Base-by-base conservation (phyloP, 2,329 filamentous ascomycete species). In the Ophiosphaerella korrae region DNA sequence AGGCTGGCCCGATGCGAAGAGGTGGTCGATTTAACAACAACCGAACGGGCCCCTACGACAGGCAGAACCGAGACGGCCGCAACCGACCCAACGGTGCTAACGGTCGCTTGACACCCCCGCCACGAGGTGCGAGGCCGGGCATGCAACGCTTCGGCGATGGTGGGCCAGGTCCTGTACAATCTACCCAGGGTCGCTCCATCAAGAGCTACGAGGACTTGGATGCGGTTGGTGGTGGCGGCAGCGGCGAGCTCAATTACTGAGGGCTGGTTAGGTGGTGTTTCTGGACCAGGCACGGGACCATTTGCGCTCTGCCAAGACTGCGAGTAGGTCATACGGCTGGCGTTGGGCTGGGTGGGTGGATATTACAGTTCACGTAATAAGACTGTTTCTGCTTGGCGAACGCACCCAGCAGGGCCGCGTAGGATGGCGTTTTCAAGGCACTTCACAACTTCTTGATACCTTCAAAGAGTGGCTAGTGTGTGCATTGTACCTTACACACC, bases 181-280 rank as follows among this genome's bases (percentile, higher is more conserved):
- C 94, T 9, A 92, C 96, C 1, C 90, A 95, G 62, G 94, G 94
- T 5, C 85, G 94, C 50, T 96, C 90, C 54, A 78, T 99, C 59
- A 96, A 96, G 82, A 97, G 91, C 73, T 99, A 99, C 71, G 95
- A 99, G 74, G 94, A 99, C 71, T 80, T 99, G 21, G 94, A 99
- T 77, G 93, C 95, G n/a, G 78, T 77, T 44, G 75, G 75, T 34
- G 71, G 69, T 16, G 73, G 74, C 44, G 90, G 88, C 35, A 86
- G 88, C 35, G 89, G 90, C 24, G 93, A 97, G 77, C 78, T 97
- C 66, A 95, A 97, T 75, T 97, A 97, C 71, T 97, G 71, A 61
- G 48, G 37, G 21, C 31, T 29, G 43, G 35, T 13, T 21, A 18
- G 24, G 13, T 40, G 37, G 13, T 42, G 38, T 42, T 18, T 23